phyloP scores from a whole-genome alignment of 176 grass and related monocot species.

The Rhynchospora tenuis region DNA sequence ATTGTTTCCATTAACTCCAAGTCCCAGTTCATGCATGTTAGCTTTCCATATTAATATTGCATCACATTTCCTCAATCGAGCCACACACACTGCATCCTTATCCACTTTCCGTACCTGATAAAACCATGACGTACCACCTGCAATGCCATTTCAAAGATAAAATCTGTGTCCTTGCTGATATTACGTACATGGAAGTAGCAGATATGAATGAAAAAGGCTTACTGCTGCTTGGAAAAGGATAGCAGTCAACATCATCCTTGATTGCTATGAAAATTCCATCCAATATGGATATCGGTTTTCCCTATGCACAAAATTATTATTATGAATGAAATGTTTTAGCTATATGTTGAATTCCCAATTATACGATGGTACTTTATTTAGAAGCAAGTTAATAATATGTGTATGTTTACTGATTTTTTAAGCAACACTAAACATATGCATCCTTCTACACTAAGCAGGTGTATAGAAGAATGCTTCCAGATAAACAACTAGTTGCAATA shows the following conservation, averaged over 20 bases:
- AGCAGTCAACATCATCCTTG: constrained; percentile 93
- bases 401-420: not conserved
- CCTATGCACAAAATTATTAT: constrained; percentile 36
- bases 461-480: too few relatives aligned
- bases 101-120: constrained; percentile 52
- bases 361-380: not conserved
- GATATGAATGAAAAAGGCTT: constrained; percentile 15
- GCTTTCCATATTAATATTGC: constrained; percentile 91
- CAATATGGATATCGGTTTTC: constrained; percentile 59
- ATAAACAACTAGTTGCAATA: too few relatives aligned
- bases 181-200: constrained; percentile 10
- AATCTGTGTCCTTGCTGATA: not conserved
- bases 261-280: constrained; percentile 85
- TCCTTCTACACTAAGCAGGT: too few relatives aligned
- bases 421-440: too few relatives aligned
- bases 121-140: constrained; percentile 82
- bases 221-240: constrained; percentile 80
- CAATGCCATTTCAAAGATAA: not conserved
- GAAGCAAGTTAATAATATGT: not conserved
- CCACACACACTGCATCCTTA: constrained; percentile 66
- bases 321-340: not conserved
- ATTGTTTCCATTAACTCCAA: constrained; percentile 96
- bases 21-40: constrained; percentile 97
- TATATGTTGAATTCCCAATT: not conserved
- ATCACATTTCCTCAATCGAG: constrained; percentile 77